Conservation (phyloP, 441 rosid species). For the Theobroma grandiflorum region DNA sequence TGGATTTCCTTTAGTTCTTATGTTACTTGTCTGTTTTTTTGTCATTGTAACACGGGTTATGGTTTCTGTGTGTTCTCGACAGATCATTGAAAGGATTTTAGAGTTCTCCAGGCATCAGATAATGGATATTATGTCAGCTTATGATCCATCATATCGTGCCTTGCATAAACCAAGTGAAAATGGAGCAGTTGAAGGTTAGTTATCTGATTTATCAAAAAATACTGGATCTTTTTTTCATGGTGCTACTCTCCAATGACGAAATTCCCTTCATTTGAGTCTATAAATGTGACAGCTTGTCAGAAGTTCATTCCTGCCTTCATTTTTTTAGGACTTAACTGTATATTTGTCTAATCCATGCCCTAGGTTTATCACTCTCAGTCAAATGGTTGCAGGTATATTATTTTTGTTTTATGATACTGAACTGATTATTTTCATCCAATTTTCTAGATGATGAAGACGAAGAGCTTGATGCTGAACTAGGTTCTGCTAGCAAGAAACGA, state of each 20-base stretch:
- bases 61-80: constrained; percentile 33
- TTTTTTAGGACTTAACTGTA: not conserved
- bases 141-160: constrained; percentile 90
- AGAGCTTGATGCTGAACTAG: constrained; percentile 72
- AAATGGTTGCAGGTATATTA: not conserved
- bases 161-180: constrained; percentile 85
- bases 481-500: constrained; percentile 84
- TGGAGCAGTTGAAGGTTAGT: constrained; percentile 78
- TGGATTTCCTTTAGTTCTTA: constrained; percentile 15
- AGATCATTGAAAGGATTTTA: constrained; percentile 97
- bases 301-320: not conserved
- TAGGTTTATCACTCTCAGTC: not conserved
- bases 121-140: constrained; percentile 87
- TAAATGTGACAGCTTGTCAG: not conserved
- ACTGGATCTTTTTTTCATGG: constrained; percentile 15
- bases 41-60: constrained; percentile 11
- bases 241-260: constrained; percentile 2
- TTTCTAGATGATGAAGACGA: constrained; percentile 88
- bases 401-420: constrained; percentile 19
- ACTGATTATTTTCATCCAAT: constrained; percentile 24
- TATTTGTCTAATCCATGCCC: not conserved
- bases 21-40: constrained; percentile 15
- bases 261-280: not conserved
- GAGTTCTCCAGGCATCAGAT: constrained; percentile 96
- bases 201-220: constrained; percentile 36